These are phyloP conservation scores for Aristolochia fimbriata DNA, from an alignment of 164 flowering plant genomes.

Conservation along the genomic window DNA sequence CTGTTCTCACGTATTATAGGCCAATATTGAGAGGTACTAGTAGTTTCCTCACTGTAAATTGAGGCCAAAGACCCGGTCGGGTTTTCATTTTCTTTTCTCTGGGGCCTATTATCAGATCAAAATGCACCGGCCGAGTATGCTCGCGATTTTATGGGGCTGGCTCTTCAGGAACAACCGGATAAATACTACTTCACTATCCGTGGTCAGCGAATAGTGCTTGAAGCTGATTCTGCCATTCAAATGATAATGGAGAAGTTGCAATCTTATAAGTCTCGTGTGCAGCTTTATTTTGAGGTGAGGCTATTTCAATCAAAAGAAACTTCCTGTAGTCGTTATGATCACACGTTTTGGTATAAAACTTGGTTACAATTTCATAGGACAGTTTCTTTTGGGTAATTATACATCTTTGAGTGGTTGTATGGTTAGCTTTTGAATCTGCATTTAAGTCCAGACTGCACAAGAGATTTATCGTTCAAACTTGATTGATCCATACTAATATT, in stretches of 20 bases:
- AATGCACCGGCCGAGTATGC: conserved; percentile 28
- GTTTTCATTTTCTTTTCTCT: neutral
- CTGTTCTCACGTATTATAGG: conserved; percentile 56
- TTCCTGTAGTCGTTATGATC: no score
- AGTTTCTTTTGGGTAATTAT: no score
- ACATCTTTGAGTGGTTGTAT: no score
- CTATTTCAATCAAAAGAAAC: no score
- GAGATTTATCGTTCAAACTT: no score
- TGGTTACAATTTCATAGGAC: no score
- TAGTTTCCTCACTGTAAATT: neutral
- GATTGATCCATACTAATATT: no score
- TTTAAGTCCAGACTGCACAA: no score
- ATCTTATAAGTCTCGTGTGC: conserved; percentile 61
- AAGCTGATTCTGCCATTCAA: conserved; percentile 69
- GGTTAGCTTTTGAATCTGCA: no score
- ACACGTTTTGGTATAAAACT: no score
- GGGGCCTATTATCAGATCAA: neutral
- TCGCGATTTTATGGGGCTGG: conserved; percentile 66
- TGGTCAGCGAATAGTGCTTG: conserved; percentile 48
- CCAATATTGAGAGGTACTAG: conserved; percentile 47
- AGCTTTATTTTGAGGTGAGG: conserved; percentile 62
- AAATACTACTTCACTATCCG: conserved; percentile 64
- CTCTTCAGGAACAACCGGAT: conserved; percentile 64
- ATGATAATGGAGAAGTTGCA: conserved; percentile 80
- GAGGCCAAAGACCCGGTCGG: neutral